A percentile compares a stretch with the other conserved stretches of the same genome.
Evolutionary conservation across 129 eudicot species (phyloP).

Genomic region (Gnaphalium uliginosum): DNA sequence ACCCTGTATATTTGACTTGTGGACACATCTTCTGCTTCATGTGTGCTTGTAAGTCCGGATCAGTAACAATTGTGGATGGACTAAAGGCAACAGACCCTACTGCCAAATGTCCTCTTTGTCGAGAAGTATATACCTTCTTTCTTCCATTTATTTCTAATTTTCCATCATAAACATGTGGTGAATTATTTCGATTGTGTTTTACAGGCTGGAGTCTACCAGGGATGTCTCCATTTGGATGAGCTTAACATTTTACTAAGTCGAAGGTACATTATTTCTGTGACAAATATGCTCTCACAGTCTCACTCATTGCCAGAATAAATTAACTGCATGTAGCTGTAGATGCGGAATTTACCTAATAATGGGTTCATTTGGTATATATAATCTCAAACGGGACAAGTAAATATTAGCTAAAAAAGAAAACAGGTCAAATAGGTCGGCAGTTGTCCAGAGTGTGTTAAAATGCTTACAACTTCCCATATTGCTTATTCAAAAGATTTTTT

Average conservation of each 20-base stretch:
- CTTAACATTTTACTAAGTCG: slow-evolving; percentile 76
- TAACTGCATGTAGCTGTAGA: not conserved
- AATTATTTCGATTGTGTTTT: slow-evolving; percentile 26
- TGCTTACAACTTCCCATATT: too few relatives aligned
- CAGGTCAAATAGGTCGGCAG: too few relatives aligned
- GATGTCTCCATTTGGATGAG: slow-evolving; percentile 88
- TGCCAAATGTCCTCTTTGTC: slow-evolving; percentile 87
- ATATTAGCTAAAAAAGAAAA: not conserved
- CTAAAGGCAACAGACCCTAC: slow-evolving; percentile 63
- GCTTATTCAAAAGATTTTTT: too few relatives aligned
- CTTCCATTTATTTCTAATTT: not conserved
- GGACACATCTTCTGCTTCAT: slow-evolving; percentile 92
- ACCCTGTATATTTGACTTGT: slow-evolving; percentile 84
- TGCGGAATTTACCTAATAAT: not conserved
- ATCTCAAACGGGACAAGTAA: not conserved
- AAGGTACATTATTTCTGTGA: slow-evolving; percentile 47
- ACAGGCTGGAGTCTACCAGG: slow-evolving; percentile 79
- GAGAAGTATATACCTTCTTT: slow-evolving; percentile 53
- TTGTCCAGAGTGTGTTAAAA: too few relatives aligned
- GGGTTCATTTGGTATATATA: not conserved
- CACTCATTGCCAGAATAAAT: not conserved
- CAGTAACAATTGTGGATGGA: slow-evolving; percentile 92
- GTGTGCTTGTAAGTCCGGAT: slow-evolving; percentile 92
- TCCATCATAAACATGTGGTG: not conserved
- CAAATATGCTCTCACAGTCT: not conserved